Conservation (phyloP, 768 basidiomycete species). For the Panus rudis region DNA sequence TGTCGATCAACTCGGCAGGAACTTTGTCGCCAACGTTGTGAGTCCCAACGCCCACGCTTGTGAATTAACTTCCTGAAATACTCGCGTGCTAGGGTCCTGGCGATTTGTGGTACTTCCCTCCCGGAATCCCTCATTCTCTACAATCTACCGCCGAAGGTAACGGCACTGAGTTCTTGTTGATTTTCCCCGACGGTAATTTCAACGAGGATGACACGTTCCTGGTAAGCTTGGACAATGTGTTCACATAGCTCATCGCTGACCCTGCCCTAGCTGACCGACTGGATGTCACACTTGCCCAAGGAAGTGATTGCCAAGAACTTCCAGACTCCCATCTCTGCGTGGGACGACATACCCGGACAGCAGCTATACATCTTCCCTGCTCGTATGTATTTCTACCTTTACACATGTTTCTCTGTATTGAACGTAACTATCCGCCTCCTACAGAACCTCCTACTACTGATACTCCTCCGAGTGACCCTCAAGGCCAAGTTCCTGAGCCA, state of each 20-base stretch:
- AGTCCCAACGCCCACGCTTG: constrained; percentile 10
- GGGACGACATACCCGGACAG: constrained; percentile 45
- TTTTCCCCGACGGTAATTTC: constrained; percentile 45
- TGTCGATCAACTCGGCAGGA: constrained; percentile 18
- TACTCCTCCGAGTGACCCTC: constrained; percentile 37
- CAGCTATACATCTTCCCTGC: constrained; percentile 51
- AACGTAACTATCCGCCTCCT: neutral
- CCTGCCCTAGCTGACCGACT: constrained; percentile 42
- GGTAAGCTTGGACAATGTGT: constrained; percentile 5
- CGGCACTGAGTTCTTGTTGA: constrained; percentile 49
- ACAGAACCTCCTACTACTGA: constrained; percentile 16
- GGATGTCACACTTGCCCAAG: constrained; percentile 57
- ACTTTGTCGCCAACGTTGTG: constrained; percentile 18
- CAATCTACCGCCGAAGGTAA: constrained; percentile 15
- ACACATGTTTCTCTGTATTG: neutral
- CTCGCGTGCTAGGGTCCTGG: constrained; percentile 7
- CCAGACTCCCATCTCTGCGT: constrained; percentile 36
- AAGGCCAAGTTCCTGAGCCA: constrained; percentile 41
- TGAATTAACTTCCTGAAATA: neutral
- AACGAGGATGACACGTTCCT: constrained; percentile 47
- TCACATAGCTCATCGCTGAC: neutral
- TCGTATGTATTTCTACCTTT: constrained; percentile 19
- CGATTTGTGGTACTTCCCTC: constrained; percentile 13
- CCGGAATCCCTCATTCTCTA: constrained; percentile 10
- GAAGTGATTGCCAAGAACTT: constrained; percentile 63